Evolutionary conservation across 495 filamentous ascomycete species (phyloP).

Genomic region (Articulospora tetracladia): DNA sequence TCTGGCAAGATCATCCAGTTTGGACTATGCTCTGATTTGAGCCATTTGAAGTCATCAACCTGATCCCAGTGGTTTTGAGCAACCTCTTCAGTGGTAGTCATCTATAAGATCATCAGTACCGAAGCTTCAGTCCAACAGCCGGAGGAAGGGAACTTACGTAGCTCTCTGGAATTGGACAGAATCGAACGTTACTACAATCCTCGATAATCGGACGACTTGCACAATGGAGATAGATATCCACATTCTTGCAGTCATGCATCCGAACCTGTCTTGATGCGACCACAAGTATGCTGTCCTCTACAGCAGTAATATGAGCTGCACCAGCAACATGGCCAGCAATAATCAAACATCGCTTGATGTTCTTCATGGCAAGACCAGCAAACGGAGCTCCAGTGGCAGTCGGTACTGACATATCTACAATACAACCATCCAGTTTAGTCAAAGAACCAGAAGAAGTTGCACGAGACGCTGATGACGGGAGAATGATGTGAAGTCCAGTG

Average conservation of each 20-base stretch:
- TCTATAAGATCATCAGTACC: conserved; percentile 6
- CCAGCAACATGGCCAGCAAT: conserved; percentile 75
- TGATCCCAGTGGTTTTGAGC: conserved; percentile 72
- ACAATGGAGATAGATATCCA: conserved; percentile 79
- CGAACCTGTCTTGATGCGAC: conserved; percentile 78
- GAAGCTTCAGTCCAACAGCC: background rate
- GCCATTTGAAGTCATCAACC: conserved; percentile 97
- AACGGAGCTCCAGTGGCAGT: conserved; percentile 62
- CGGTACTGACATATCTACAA: conserved; percentile 74
- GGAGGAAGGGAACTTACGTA: conserved; percentile 51
- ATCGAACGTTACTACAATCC: conserved; percentile 72
- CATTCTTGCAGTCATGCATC: conserved; percentile 79
- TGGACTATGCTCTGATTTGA: conserved; percentile 79
- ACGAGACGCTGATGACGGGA: conserved; percentile 62
- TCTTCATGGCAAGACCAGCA: conserved; percentile 68
- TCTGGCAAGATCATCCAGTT: conserved; percentile 76
- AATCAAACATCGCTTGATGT: conserved; percentile 63
- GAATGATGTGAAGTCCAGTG: conserved; percentile 61
- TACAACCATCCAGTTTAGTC: conserved; percentile 63
- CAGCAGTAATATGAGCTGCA: conserved; percentile 72
- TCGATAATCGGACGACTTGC: conserved; percentile 90
- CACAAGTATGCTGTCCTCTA: conserved; percentile 71
- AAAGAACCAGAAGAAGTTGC: conserved; percentile 69
- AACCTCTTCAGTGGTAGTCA: conserved; percentile 24
- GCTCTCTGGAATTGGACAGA: conserved; percentile 65